phyloP scores from a whole-genome alignment of 2,329 filamentous ascomycete genomes.

The Domatiomyces catenatus region DNA sequence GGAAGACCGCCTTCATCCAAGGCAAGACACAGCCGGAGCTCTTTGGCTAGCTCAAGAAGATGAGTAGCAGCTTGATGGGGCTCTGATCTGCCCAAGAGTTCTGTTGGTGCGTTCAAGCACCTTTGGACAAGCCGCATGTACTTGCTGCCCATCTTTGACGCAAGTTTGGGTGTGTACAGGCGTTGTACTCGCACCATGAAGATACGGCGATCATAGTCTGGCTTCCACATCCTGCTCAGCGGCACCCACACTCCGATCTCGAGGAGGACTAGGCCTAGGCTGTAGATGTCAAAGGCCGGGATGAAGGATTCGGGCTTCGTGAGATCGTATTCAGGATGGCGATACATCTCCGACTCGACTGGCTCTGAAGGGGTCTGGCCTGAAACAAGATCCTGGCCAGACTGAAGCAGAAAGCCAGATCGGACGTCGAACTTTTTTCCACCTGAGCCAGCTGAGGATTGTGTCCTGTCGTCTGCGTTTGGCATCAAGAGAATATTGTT shows the following conservation, averaged over 20 bases:
- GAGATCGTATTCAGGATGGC: conserved; percentile 35
- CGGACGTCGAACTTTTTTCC: conserved; percentile 17
- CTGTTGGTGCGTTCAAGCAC: conserved; percentile 41
- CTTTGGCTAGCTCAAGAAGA: conserved; percentile 15
- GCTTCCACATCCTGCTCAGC: conserved; percentile 46
- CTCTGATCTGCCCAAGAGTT: conserved; percentile 13
- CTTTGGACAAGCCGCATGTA: conserved; percentile 49
- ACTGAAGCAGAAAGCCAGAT: conserved; percentile 13
- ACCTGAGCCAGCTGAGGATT: conserved; percentile 1
- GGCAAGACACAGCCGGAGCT: conserved; percentile 14
- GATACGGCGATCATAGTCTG: conserved; percentile 45
- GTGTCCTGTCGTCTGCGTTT: conserved; percentile 12
- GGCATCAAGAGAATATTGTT: conserved; percentile 45
- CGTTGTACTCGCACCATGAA: conserved; percentile 50
- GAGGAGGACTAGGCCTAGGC: conserved; percentile 44
- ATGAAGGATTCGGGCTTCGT: conserved; percentile 17
- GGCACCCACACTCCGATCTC: conserved; percentile 52
- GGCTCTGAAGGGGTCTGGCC: conserved; percentile 20
- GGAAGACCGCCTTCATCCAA: conserved; percentile 16
- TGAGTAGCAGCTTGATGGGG: conserved; percentile 15
- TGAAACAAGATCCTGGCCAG: conserved; percentile 15
- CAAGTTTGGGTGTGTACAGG: conserved; percentile 46
- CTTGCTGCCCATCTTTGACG: conserved; percentile 46
- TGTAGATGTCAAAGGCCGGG: conserved; percentile 42
- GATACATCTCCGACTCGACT: conserved; percentile 42